phyloP scores from a whole-genome alignment of 2,329 filamentous ascomycete genomes.

The Epicoccum nigrum region DNA sequence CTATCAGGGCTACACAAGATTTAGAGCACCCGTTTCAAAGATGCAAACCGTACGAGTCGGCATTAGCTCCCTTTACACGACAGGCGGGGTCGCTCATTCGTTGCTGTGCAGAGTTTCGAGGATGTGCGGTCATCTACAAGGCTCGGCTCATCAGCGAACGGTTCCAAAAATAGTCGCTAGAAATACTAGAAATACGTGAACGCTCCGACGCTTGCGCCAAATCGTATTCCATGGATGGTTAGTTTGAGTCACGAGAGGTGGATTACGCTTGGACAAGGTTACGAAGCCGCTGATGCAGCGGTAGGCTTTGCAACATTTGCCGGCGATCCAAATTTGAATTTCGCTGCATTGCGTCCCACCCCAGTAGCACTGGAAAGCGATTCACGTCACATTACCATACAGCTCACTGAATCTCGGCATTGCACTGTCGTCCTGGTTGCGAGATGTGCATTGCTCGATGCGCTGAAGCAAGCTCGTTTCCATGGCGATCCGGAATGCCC shows the following conservation, averaged over 20 bases:
- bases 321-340: conserved; percentile 17
- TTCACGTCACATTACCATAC: conserved; percentile 1
- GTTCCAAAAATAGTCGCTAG: conserved; percentile 3
- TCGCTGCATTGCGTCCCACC: not conserved
- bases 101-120: conserved; percentile 22
- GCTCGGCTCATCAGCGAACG: conserved; percentile 3
- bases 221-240: conserved; percentile 10
- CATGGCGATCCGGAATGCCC: conserved; percentile 12
- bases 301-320: conserved; percentile 4
- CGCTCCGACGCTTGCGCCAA: conserved; percentile 26
- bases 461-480: no score
- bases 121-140: conserved; percentile 20
- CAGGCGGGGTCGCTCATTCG: conserved; percentile 34
- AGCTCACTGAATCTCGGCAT: conserved; percentile 5
- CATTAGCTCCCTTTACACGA: conserved; percentile 31
- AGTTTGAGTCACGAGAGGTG: conserved; percentile 18
- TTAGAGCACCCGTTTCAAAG: conserved; percentile 29
- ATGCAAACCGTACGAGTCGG: conserved; percentile 27
- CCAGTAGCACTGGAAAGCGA: not conserved
- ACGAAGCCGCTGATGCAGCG: conserved; percentile 15
- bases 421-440: conserved; percentile 12
- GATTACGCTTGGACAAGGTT: conserved; percentile 11
- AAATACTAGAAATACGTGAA: conserved; percentile 15
- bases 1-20: conserved; percentile 25
- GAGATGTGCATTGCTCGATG: conserved; percentile 9